Base-by-base conservation (phyloP, 148 eudicot species). In the Euryodendron excelsum region DNA sequence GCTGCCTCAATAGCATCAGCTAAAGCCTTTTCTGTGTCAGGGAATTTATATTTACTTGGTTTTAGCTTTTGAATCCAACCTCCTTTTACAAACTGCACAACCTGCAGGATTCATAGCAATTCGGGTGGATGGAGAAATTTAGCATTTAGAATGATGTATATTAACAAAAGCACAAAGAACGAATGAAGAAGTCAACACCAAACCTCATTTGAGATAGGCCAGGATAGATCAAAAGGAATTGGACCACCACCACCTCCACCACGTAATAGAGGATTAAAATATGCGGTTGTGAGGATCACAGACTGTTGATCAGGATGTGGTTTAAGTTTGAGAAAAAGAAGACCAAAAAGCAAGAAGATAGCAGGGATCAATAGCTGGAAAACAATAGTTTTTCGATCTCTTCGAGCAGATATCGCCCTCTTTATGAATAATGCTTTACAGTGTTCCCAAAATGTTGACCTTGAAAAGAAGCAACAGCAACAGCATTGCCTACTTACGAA, bases 201-300 rank as follows among this genome's bases (percentile, higher is more conserved):
- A 76, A 93, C 98, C 90, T 89, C 84, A 71, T 87, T 73, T 15
- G 98, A 84, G 53, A 96, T 89, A 47, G 87, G 89, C 81, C 76
- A 82, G 48, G 91, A 84, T 63, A 92, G 84, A 84, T 96, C 95
- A 85, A 85, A 96, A 68, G 99, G 99, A 81, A 96, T 91, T 30
- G 99, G 99, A 75, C 94, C 94, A 31, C 92, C 95, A 39, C 99
- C 99, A 78, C 97, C 99, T 47, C 91, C 93, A 77, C 98, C 98
- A 80, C 90, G 81, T 78, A 96, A 76, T 55, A 93, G 77, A 81
- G 99, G 98, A 88, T 96, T 96, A 74, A 96, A 96, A 76, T 89
- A 44, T 63, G 92, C 87, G 78, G 99, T 93, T 73, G 99, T 96
- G 78, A 96, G 87, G 48, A 85, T 88, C 31, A 96, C 36, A 75